These are phyloP conservation scores for Pleurotus cornucopiae DNA, from an alignment of 768 basidiomycete genomes.

Conservation along the genomic window DNA sequence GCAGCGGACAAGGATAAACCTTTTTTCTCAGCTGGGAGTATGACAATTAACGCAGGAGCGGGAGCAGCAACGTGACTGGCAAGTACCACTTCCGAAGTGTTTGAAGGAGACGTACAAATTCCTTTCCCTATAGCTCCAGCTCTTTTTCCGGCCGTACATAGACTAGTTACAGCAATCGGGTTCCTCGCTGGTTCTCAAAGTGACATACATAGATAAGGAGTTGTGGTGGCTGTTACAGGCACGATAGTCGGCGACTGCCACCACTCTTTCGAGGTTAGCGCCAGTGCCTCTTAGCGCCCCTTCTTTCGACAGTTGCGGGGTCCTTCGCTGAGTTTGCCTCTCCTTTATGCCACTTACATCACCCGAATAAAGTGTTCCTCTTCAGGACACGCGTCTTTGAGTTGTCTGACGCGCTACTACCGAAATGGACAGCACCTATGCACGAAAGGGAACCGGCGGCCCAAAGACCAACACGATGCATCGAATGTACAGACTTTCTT, in stretches of 20 bases:
- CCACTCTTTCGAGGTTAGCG: not conserved
- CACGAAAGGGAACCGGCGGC: not conserved
- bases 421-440: not conserved
- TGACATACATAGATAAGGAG: slow-evolving; percentile 4
- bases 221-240: slow-evolving; percentile 6
- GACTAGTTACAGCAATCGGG: not conserved
- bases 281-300: slow-evolving; percentile 8
- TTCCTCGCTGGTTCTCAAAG: not conserved
- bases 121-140: not conserved
- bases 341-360: slow-evolving; percentile 2
- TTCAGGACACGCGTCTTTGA: not conserved
- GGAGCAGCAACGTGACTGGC: not conserved
- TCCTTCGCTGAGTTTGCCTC: not conserved
- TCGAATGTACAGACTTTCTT: slow-evolving; percentile 3
- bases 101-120: slow-evolving; percentile 1
- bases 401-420: not conserved
- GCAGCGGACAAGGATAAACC: not conserved
- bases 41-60: not conserved
- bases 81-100: not conserved
- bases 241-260: not conserved
- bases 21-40: not conserved
- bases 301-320: not conserved
- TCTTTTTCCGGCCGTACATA: not conserved
- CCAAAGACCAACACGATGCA: not conserved
- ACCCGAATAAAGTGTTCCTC: not conserved